Evolutionary conservation across 139 green algal species (phyloP), one percentile per base, ranked within the genome.

Genomic region (Auxenochlorella protothecoides): DNA sequence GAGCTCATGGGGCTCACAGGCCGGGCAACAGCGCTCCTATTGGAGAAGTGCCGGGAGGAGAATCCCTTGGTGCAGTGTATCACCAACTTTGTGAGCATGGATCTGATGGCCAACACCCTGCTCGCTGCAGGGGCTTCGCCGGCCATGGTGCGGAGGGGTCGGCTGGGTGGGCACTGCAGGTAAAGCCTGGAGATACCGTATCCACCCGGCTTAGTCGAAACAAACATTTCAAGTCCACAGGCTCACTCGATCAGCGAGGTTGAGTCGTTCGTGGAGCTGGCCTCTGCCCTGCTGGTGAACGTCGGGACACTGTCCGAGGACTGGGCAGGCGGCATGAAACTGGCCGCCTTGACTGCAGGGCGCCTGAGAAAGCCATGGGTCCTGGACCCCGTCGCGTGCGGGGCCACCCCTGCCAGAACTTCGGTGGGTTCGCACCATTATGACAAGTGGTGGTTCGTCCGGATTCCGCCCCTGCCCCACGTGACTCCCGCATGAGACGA

Each of bases 41-140:
- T 44, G 27, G 27, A 44, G 27, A 44, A 44, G 3, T 69, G 63
- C 7, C 53, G 73, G 7, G 68, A 55, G 54, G 52, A 66, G 8
- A 74, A 69, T 3, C 85, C 85, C 3, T 70, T 90, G 14, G 71
- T 85, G n/a, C 84, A 89, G 53, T 89, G 86, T 77, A 91, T 93
- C 68, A 93, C 89, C 54, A 94, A 94, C 72, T 88, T 84, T 60
- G 89, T 93, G 6, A 81, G 69, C 55, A 92, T 94, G 86, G 89
- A 95, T 71, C 81, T 95, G 66, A 93, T 92, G 87, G 90, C 90
- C 4, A 93, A 93, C 74, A 74, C 78, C 3, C 70, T 96, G 68
- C 85, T 96, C 12, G 85, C 89, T 14, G 80, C 79, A 5, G 90
- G 90, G 0, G 84, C 81, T 3, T 92, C 86, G 2, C 90, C 90